Conservation (phyloP, 1,139 yeast genomes). For the Suhomyces terraborum region DNA sequence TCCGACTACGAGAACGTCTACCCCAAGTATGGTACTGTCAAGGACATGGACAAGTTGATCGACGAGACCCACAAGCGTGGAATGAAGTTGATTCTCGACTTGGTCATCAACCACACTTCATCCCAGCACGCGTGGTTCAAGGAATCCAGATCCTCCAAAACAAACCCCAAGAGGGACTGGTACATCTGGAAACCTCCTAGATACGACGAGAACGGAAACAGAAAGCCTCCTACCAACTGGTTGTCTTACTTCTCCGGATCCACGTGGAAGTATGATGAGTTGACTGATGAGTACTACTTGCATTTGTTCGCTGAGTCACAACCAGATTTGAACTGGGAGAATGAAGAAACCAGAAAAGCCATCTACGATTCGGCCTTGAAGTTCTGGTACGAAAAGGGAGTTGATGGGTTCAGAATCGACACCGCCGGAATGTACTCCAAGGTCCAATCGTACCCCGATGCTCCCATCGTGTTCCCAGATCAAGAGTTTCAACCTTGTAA, state of each 20-base stretch:
- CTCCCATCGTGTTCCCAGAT: conserved; percentile 26
- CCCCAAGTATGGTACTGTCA: conserved; percentile 27
- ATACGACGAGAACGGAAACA: conserved; percentile 24
- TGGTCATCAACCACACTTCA: conserved; percentile 29
- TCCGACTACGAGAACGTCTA: conserved; percentile 27
- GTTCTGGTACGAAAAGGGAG: conserved; percentile 28
- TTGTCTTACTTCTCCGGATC: conserved; percentile 25
- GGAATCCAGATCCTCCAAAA: conserved; percentile 26
- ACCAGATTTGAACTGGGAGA: conserved; percentile 31
- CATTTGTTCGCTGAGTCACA: conserved; percentile 27
- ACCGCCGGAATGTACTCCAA: conserved; percentile 29
- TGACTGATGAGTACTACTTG: conserved; percentile 28
- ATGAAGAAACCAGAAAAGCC: conserved; percentile 26
- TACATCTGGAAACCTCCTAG: conserved; percentile 27
- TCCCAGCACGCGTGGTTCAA: conserved; percentile 28
- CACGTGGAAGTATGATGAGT: conserved; percentile 29
- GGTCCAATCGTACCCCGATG: conserved; percentile 25
- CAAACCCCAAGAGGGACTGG: conserved; percentile 30
- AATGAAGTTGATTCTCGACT: conserved; percentile 27
- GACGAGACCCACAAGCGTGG: conserved; percentile 24
- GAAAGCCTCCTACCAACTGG: conserved; percentile 31
- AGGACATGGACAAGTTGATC: conserved; percentile 26
- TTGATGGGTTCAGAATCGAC: conserved; percentile 30
- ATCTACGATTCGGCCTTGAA: conserved; percentile 25
- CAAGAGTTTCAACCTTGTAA: conserved; percentile 23